These are phyloP conservation scores for Carex kokanica DNA, from an alignment of 176 grass and related monocot species.

Conservation along the genomic window DNA sequence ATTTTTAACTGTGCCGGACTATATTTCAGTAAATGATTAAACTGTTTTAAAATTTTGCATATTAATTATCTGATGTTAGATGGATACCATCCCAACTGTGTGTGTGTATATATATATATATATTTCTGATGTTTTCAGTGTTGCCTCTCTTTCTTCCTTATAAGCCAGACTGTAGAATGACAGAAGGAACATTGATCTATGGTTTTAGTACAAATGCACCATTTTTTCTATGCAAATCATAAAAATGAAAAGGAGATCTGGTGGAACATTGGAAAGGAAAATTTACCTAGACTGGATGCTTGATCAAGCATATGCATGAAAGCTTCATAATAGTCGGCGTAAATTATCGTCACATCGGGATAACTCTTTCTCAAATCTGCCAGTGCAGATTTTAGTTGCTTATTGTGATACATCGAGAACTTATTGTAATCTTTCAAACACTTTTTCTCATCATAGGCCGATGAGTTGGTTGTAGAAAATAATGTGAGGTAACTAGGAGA, in stretches of 20 bases:
- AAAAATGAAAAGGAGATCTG: neutral
- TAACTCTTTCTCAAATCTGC: slow-evolving; percentile 41
- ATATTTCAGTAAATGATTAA: neutral
- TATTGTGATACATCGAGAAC: slow-evolving; percentile 71
- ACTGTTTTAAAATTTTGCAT: neutral
- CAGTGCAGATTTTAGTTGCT: slow-evolving; percentile 47
- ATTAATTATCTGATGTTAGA: neutral
- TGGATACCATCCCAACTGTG: too few relatives aligned
- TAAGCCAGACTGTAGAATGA: neutral
- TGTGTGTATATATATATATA: too few relatives aligned
- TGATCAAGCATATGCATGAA: slow-evolving; percentile 64
- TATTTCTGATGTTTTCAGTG: too few relatives aligned
- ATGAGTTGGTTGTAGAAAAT: slow-evolving; percentile 33
- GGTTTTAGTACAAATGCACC: neutral
- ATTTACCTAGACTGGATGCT: slow-evolving; percentile 40
- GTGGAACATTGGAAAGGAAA: neutral
- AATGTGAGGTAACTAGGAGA: slow-evolving; percentile 78
- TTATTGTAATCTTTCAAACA: slow-evolving; percentile 74
- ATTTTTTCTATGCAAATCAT: neutral
- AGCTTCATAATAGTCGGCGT: slow-evolving; percentile 82
- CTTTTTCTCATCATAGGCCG: slow-evolving; percentile 41
- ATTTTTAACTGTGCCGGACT: neutral
- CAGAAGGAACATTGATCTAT: neutral
- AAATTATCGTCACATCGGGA: slow-evolving; percentile 48
- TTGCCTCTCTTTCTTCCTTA: neutral